Conservation (phyloP, 768 basidiomycete genomes). For the Trametes cinnabarina region DNA sequence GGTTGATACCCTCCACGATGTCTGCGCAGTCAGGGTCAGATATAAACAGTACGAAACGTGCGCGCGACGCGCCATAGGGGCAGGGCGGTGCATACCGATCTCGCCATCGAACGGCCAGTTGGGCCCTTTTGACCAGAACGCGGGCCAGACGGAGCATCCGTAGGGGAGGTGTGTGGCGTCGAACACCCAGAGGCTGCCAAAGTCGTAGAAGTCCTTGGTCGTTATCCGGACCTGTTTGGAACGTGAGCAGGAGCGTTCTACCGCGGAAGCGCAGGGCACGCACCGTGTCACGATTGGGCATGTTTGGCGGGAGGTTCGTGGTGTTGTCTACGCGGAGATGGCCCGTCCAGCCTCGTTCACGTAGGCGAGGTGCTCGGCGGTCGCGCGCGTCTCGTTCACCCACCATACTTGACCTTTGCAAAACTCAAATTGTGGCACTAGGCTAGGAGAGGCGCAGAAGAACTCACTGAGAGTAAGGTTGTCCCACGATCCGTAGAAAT, state of each 20-base stretch:
- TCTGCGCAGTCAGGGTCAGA: constrained; percentile 43
- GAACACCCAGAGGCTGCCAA: constrained; percentile 47
- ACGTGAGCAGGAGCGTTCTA: neutral
- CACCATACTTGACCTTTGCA: constrained; percentile 60
- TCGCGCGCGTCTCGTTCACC: constrained; percentile 47
- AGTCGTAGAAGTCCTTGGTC: constrained; percentile 39
- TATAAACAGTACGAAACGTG: neutral
- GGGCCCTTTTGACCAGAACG: constrained; percentile 33
- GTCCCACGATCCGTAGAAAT: constrained; percentile 42
- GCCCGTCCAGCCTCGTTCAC: constrained; percentile 60
- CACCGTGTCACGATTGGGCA: constrained; percentile 59
- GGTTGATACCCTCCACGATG: constrained; percentile 61
- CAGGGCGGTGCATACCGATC: constrained; percentile 24
- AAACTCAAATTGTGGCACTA: neutral
- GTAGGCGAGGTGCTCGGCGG: constrained; percentile 52
- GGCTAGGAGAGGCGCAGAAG: neutral
- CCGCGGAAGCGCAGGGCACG: constrained; percentile 6
- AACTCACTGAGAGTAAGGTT: constrained; percentile 37
- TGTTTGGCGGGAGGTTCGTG: constrained; percentile 47
- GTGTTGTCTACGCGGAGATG: constrained; percentile 75
- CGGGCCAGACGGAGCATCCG: constrained; percentile 57
- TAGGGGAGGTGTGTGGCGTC: constrained; percentile 51
- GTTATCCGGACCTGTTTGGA: constrained; percentile 43
- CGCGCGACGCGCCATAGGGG: neutral
- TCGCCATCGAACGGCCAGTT: constrained; percentile 46